phyloP scores from a whole-genome alignment of 2,329 filamentous ascomycete species.

The Fusarium mundagurra region DNA sequence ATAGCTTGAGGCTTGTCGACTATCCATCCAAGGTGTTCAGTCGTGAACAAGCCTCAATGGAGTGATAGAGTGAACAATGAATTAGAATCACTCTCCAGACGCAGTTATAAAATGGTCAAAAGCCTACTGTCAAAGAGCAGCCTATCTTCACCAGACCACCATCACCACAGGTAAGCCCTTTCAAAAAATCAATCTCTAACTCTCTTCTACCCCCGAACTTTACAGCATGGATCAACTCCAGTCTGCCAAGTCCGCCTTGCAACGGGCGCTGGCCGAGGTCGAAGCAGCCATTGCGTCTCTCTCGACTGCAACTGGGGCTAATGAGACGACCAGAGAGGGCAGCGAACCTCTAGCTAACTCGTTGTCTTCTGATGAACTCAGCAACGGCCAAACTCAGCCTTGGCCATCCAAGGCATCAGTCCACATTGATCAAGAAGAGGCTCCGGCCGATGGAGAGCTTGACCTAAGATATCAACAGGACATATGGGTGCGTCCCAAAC shows the following conservation, averaged over 20 bases:
- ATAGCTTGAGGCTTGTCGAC: neutral
- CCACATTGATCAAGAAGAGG: neutral
- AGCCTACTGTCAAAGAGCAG: neutral
- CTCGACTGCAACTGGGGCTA: neutral
- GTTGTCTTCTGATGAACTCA: neutral
- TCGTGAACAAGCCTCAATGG: neutral
- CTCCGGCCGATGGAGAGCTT: rapidly evolving
- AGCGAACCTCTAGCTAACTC: neutral
- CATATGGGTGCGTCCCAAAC: neutral
- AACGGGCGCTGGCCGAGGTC: neutral
- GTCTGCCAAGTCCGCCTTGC: neutral
- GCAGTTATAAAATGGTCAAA: neutral
- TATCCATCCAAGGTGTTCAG: neutral
- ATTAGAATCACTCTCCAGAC: too few relatives aligned
- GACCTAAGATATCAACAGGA: neutral
- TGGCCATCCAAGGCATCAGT: neutral
- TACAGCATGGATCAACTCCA: neutral
- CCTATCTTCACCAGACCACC: neutral
- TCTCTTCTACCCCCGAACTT: too few relatives aligned
- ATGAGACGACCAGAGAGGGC: neutral
- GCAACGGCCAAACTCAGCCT: neutral
- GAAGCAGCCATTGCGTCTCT: neutral
- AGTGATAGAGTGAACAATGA: neutral
- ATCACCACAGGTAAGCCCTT: neutral
- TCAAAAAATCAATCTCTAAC: neutral